These are phyloP conservation scores for Colletotrichum eremochloae DNA, from an alignment of 2,329 filamentous ascomycete genomes.

Conservation along the genomic window DNA sequence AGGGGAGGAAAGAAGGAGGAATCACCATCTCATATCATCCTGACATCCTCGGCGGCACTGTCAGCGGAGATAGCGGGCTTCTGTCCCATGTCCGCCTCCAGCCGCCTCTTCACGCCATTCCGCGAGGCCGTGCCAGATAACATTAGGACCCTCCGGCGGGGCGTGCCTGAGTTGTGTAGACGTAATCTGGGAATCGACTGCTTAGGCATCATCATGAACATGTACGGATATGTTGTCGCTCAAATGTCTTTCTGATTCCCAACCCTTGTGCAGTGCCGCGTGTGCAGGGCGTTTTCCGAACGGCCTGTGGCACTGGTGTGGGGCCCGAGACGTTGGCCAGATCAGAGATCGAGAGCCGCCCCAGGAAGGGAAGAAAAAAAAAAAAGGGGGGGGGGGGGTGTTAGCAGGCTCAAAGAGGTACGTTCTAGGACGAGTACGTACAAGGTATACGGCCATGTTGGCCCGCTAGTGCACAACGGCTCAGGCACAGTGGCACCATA, in stretches of 20 bases:
- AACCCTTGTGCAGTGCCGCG: not conserved
- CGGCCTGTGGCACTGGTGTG: slow-evolving; percentile 27
- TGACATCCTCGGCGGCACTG: not conserved
- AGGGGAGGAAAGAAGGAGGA: not conserved
- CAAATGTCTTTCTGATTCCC: not conserved
- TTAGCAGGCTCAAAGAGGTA: slow-evolving; percentile 1
- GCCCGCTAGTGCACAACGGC: slow-evolving; percentile 15
- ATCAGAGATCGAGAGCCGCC: slow-evolving; percentile 42
- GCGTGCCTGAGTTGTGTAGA: not conserved
- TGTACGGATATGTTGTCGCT: not conserved
- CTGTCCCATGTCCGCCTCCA: not conserved
- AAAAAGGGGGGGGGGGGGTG: no score
- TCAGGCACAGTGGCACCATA: slow-evolving; percentile 10
- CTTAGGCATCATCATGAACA: not conserved
- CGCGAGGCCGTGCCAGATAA: not conserved
- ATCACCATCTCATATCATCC: not conserved
- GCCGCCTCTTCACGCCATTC: not conserved
- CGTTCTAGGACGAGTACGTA: slow-evolving; percentile 1
- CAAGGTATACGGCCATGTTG: not conserved
- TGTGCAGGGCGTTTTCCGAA: slow-evolving; percentile 11
- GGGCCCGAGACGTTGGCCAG: slow-evolving; percentile 38
- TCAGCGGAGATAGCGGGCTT: not conserved
- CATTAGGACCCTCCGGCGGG: not conserved
- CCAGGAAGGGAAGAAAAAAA: slow-evolving; percentile 17
- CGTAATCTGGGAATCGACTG: not conserved